A percentile compares a stretch with the other conserved stretches of the same genome.
phyloP scores from a whole-genome alignment of 352 stramenopile genomes.

The Globisporangium orthogonon region DNA sequence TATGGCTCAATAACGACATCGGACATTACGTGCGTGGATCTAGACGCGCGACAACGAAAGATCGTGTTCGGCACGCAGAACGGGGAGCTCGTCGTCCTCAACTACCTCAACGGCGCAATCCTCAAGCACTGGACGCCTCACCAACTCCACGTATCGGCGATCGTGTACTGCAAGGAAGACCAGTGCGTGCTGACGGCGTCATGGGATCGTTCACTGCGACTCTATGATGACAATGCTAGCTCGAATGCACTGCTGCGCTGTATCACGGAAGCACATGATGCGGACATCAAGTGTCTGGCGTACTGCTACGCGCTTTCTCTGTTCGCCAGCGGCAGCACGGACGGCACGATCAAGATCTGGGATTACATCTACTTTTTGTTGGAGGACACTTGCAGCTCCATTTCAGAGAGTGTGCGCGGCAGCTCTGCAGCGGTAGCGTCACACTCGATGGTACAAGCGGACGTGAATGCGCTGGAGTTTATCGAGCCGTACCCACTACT shows the following conservation, averaged over 20 bases:
- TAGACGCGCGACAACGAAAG: slow-evolving; percentile 66
- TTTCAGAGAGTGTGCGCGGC: background rate
- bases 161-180: slow-evolving; percentile 78
- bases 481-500: slow-evolving; percentile 71
- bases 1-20: slow-evolving; percentile 42
- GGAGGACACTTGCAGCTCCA: slow-evolving; percentile 38
- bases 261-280: slow-evolving; percentile 62
- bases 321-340: slow-evolving; percentile 48
- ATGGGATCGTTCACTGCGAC: slow-evolving; percentile 62
- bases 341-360: slow-evolving; percentile 77
- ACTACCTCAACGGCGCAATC: slow-evolving; percentile 70
- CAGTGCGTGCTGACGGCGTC: slow-evolving; percentile 64
- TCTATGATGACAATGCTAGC: slow-evolving; percentile 64
- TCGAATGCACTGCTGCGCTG: slow-evolving; percentile 57
- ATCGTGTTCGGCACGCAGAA: slow-evolving; percentile 60
- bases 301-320: slow-evolving; percentile 71
- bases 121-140: slow-evolving; percentile 62
- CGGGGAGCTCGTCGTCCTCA: slow-evolving; percentile 60
- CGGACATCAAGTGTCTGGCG: slow-evolving; percentile 70
- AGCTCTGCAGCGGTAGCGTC: background rate
- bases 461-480: slow-evolving; percentile 66
- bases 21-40: slow-evolving; percentile 68
- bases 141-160: slow-evolving; percentile 44
- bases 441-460: slow-evolving; percentile 13
- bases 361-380: slow-evolving; percentile 83